phyloP scores from a whole-genome alignment of 768 basidiomycete species.

The Kwoniella heveanensis region DNA sequence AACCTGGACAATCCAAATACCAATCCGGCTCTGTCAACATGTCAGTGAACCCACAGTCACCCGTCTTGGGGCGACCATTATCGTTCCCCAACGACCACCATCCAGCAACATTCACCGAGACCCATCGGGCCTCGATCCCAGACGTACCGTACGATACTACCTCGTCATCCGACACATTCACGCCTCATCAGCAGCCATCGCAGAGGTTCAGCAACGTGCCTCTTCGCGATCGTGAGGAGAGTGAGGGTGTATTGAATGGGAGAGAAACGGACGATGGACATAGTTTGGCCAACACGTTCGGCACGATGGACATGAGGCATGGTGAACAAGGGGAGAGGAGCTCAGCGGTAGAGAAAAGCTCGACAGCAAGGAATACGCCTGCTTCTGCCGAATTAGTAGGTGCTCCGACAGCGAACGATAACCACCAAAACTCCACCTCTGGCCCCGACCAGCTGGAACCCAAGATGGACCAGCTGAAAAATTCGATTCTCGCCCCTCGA shows the following conservation, averaged over 20 bases:
- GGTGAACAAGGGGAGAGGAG: not conserved
- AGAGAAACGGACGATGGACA: slow-evolving; percentile 15
- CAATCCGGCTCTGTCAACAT: not conserved
- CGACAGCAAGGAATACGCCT: not conserved
- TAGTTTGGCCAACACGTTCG: slow-evolving; percentile 20
- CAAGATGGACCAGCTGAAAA: not conserved
- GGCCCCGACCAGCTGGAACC: not conserved
- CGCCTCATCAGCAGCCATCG: not conserved
- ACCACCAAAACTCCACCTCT: too few species aligned
- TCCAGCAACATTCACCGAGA: not conserved
- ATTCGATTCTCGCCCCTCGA: not conserved
- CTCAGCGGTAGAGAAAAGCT: not conserved
- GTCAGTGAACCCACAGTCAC: not conserved
- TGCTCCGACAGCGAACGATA: too few species aligned
- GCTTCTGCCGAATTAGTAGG: not conserved
- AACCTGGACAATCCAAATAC: not conserved
- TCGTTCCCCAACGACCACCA: slow-evolving; percentile 11
- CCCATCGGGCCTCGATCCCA: not conserved
- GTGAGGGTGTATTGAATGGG: not conserved
- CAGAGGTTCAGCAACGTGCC: not conserved
- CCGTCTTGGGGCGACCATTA: slow-evolving; percentile 12
- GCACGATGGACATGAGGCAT: slow-evolving; percentile 1
- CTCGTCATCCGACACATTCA: not conserved
- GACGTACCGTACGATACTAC: too few species aligned
- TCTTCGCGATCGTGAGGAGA: slow-evolving; percentile 1